phyloP scores from a whole-genome alignment of 176 grass and related monocot species.

The Avena atlantica region DNA sequence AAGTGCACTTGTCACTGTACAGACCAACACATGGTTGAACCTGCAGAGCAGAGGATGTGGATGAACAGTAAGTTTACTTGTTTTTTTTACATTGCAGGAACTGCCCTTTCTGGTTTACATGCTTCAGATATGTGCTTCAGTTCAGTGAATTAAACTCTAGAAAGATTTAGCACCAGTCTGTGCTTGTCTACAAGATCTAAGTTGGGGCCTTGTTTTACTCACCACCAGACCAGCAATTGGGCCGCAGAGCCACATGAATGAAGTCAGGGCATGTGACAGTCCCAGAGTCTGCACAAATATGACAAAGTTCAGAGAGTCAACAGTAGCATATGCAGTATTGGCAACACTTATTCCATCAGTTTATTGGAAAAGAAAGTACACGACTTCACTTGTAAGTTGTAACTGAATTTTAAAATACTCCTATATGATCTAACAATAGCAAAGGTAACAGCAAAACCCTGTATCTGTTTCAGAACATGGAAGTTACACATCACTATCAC shows the following conservation, averaged over 20 bases:
- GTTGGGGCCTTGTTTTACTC: conserved; percentile 37
- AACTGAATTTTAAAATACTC: neutral
- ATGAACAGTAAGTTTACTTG: neutral
- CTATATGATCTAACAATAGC: neutral
- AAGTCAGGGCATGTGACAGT: conserved; percentile 82
- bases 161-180: neutral
- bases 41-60: conserved; percentile 40
- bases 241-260: conserved; percentile 95
- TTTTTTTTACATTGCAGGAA: neutral
- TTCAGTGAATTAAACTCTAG: neutral
- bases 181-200: neutral
- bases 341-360: neutral
- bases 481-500: conserved; percentile 2
- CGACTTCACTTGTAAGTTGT: neutral
- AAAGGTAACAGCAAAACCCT: neutral
- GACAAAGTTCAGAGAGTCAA: conserved; percentile 40
- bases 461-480: neutral
- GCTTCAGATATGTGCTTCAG: neutral
- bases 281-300: conserved; percentile 72
- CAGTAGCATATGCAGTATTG: neutral
- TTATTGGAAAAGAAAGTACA: neutral
- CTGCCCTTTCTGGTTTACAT: neutral
- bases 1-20: conserved; percentile 71
- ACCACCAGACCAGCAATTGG: conserved; percentile 90
- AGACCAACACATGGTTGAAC: conserved; percentile 84